Evolutionary conservation across 2,329 filamentous ascomycete species (phyloP).

Genomic region (Epichloe festucae): DNA sequence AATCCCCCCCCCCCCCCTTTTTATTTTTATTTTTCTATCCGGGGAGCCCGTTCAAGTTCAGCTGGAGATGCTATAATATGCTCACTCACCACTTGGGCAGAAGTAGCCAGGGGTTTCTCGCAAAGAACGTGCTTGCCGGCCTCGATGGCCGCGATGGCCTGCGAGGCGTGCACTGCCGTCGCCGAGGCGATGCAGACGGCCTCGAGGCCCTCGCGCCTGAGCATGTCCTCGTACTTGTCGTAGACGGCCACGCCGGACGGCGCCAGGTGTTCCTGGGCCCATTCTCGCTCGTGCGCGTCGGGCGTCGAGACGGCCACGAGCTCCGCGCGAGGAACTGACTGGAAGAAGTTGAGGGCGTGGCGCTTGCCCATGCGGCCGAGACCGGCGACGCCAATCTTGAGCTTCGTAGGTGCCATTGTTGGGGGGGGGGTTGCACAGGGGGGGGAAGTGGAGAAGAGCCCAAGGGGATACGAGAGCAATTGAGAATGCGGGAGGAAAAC

Average conservation of each 20-base stretch:
- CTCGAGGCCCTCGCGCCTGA: slow-evolving; percentile 23
- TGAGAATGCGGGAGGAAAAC: not conserved
- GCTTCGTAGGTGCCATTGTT: slow-evolving; percentile 14
- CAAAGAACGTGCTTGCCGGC: slow-evolving; percentile 42
- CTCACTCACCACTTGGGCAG: slow-evolving; percentile 38
- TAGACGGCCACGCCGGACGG: slow-evolving; percentile 32
- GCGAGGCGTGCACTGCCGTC: slow-evolving; percentile 42
- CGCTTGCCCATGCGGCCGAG: slow-evolving; percentile 40
- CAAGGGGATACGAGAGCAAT: not conserved
- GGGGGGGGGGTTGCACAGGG: not conserved
- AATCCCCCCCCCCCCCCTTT: no score
- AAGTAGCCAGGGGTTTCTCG: slow-evolving; percentile 49
- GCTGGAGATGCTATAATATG: no score
- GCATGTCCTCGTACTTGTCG: slow-evolving; percentile 32
- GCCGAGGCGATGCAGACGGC: slow-evolving; percentile 28
- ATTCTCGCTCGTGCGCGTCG: slow-evolving; percentile 28
- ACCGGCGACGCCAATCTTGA: slow-evolving; percentile 33
- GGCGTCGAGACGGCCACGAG: slow-evolving; percentile 37
- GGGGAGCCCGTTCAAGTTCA: no score
- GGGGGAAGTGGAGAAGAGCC: not conserved
- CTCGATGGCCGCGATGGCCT: slow-evolving; percentile 42
- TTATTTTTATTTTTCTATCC: not conserved
- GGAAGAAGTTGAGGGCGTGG: slow-evolving; percentile 35
- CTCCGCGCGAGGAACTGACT: slow-evolving; percentile 31
- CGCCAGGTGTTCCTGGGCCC: slow-evolving; percentile 29